These are phyloP conservation scores for Teunomyces pallodes DNA, from an alignment of 805 yeast genomes.

Conservation along the genomic window DNA sequence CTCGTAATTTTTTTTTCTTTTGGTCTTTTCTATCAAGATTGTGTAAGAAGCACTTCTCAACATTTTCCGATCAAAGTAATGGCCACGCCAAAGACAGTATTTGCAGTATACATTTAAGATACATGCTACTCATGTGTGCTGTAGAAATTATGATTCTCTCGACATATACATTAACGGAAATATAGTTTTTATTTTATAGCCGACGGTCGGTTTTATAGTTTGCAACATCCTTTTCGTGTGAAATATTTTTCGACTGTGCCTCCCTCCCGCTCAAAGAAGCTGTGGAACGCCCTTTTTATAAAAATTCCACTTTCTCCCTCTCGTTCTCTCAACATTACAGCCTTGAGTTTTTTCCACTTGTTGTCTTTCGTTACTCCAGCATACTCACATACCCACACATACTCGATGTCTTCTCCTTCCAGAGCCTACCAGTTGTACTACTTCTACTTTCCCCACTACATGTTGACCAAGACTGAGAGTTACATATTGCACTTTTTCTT, in stretches of 20 bases:
- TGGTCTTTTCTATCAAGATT: background rate
- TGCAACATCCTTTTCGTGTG: background rate
- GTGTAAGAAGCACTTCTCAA: background rate
- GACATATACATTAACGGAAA: background rate
- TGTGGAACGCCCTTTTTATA: background rate
- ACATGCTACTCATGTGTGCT: no score
- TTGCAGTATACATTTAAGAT: background rate
- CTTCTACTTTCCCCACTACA: constrained; percentile 46
- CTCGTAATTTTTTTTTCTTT: background rate
- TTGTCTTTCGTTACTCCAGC: background rate
- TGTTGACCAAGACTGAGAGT: constrained; percentile 48
- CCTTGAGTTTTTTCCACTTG: background rate
- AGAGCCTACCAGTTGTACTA: constrained; percentile 28
- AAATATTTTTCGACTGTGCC: constrained; percentile 4
- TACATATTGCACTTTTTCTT: constrained; percentile 19
- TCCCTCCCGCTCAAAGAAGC: background rate
- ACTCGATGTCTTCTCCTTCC: background rate
- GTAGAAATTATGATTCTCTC: no score
- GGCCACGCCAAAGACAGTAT: background rate
- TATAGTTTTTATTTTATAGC: background rate
- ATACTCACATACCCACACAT: background rate
- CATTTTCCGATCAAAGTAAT: background rate
- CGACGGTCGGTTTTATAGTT: background rate
- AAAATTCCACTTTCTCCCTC: background rate
- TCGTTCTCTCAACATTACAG: background rate